Evolutionary conservation across 768 basidiomycete species (phyloP), one percentile per base, ranked within the genome.

Genomic region (Paxillus involutus): DNA sequence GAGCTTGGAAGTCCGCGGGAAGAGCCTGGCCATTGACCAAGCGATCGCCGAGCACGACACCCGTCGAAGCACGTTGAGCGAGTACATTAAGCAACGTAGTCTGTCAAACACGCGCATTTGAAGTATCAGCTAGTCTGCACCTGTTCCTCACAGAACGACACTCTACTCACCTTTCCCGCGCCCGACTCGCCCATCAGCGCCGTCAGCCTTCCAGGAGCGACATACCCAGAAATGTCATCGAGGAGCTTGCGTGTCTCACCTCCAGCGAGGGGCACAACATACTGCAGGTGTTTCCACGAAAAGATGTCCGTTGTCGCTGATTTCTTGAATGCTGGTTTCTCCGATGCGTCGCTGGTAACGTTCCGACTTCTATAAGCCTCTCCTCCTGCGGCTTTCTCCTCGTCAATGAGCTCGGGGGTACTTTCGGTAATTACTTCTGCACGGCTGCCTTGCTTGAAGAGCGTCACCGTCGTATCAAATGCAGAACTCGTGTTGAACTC

Each of bases 221-320:
- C 77, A 57, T 76, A 81, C 7, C 80, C 79, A 41, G 73, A 75
- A 16, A 81, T 72, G 45, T 76, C 64, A 59, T 80, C 72, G 24
- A 81, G 69, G 0, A 81, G 64, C 33, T 63, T 71, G 19, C 80
- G 73, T 30, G 83, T 75, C 1, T 52, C 49, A 11, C 67, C 68
- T 35, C 64, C 63, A 0, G 58, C 45, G 44, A 70, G 61, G 2
- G 80, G 77, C 2, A 93, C 84, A 43, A 77, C 78, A 66, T 94
- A 94, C 52, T 76, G 73, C 45, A 92, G 60, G 53, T 84, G 73
- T 47, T 83, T 78, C 90, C 91, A 95, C 1, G 91, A 89, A 71
- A 95, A 94, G 3, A 85, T 73, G 55, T 86, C 77, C n/a, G 65
- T 71, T 72, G 3, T 29, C 17, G 2, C 44, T 13, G 37, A 17